These are phyloP conservation scores for Globisporangium abappressorium DNA, from an alignment of 352 stramenopile species.

Conservation along the genomic window DNA sequence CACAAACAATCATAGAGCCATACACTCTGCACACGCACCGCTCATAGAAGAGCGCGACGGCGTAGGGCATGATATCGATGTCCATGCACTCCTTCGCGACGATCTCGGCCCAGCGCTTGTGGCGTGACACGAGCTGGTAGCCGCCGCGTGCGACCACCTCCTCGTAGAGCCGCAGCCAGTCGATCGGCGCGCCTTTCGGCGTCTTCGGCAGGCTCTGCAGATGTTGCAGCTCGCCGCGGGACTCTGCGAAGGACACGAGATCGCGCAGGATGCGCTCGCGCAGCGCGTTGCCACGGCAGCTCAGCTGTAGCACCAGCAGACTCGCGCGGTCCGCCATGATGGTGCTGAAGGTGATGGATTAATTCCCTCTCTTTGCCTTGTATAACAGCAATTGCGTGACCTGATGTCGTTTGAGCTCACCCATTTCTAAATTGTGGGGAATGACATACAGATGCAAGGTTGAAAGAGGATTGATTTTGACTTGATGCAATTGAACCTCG, in stretches of 20 bases:
- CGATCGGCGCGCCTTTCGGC: constrained; percentile 48
- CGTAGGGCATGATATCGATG: constrained; percentile 62
- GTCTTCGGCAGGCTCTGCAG: constrained; percentile 56
- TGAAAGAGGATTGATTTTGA: neutral
- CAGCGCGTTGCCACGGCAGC: constrained; percentile 54
- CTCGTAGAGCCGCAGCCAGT: constrained; percentile 81
- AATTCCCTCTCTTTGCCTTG: neutral
- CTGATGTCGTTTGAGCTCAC: neutral
- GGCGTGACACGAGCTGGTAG: constrained; percentile 46
- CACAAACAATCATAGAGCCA: neutral
- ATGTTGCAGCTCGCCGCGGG: constrained; percentile 36
- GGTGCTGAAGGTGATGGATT: neutral
- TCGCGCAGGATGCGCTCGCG: constrained; percentile 58
- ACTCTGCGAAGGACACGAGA: constrained; percentile 54
- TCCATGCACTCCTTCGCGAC: constrained; percentile 44
- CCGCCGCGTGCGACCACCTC: constrained; percentile 70
- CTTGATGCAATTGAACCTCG: neutral
- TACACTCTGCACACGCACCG: constrained; percentile 15
- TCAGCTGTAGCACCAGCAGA: constrained; percentile 64
- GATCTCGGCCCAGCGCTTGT: constrained; percentile 53
- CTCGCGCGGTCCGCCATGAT: constrained; percentile 29
- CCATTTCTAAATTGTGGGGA: neutral
- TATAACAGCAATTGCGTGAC: neutral
- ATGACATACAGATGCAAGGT: neutral
- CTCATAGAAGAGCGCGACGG: constrained; percentile 61